A percentile compares a stretch with the other conserved stretches of the same genome.
Evolutionary conservation across 371 early-diverging fungal species (phyloP).

Genomic region (Mucor mucedo): DNA sequence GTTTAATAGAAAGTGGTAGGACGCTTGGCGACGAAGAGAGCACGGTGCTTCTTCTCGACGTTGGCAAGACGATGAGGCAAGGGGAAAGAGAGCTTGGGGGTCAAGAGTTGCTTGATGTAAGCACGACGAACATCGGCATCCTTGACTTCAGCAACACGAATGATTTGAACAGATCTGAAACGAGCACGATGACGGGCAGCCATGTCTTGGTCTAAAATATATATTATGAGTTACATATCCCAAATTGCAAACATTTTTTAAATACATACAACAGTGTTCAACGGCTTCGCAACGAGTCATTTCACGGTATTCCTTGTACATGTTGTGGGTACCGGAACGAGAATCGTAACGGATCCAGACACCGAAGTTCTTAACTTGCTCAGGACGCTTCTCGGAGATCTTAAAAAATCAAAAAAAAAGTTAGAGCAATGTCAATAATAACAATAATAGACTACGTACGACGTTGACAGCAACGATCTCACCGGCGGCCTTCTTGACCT

Average conservation of each 20-base stretch:
- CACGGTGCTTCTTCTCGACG: constrained; percentile 69
- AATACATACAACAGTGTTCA: constrained; percentile 80
- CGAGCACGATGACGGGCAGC: constrained; percentile 99
- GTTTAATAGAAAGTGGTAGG: constrained; percentile 88
- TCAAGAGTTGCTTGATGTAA: constrained; percentile 95
- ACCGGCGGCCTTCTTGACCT: constrained; percentile 98
- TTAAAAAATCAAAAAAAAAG: constrained; percentile 25
- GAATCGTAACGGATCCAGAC: constrained; percentile 99
- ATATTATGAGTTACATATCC: background rate
- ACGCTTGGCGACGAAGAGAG: constrained; percentile 89
- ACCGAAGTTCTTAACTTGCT: constrained; percentile 98
- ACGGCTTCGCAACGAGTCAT: constrained; percentile 95
- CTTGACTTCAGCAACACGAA: constrained; percentile 94
- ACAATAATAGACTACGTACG: constrained; percentile 48
- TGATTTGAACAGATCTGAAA: constrained; percentile 97
- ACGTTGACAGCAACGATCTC: constrained; percentile 98
- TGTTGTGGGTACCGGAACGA: constrained; percentile 99
- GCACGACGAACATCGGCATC: constrained; percentile 93
- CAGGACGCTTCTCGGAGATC: constrained; percentile 96
- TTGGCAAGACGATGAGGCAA: constrained; percentile 95
- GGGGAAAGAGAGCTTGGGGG: constrained; percentile 94
- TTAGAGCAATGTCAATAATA: constrained; percentile 36
- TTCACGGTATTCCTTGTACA: constrained; percentile 99
- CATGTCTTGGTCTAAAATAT: constrained; percentile 92
- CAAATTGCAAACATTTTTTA: background rate